Percentiles rank a stretch among this genome's conserved stretches.
phyloP scores from a whole-genome alignment of 2,329 filamentous ascomycete genomes.

The Lachnellula subtilissima region DNA sequence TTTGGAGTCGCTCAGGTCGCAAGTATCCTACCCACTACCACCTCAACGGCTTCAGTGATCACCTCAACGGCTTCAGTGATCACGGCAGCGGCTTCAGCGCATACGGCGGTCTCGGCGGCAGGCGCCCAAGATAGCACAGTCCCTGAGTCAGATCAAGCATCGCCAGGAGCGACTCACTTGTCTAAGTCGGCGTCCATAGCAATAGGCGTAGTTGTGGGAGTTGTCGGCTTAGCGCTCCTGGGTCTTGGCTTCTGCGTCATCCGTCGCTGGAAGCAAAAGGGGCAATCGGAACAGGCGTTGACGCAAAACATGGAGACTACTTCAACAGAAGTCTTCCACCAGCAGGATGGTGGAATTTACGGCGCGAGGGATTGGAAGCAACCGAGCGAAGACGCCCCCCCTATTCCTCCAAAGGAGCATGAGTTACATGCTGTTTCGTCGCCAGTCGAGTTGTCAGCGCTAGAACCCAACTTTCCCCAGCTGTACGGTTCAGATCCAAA shows the following conservation, averaged over 20 bases:
- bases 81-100: not conserved
- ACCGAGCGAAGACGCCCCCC: not conserved
- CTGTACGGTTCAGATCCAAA: too few species aligned
- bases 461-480: too few species aligned
- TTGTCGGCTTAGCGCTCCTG: conserved; percentile 2
- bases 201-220: conserved; percentile 2
- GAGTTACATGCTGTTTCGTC: not conserved
- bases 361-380: not conserved
- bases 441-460: not conserved
- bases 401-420: not conserved
- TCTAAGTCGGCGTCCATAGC: conserved; percentile 8
- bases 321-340: not conserved
- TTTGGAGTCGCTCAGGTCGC: conserved; percentile 13
- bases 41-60: conserved; percentile 1
- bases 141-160: not conserved
- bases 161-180: not conserved
- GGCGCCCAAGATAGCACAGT: conserved; percentile 7
- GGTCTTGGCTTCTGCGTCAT: conserved; percentile 4
- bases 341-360: not conserved
- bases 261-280: conserved; percentile 3
- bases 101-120: conserved; percentile 5
- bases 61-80: not conserved
- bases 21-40: conserved; percentile 4
- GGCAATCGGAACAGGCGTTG: conserved; percentile 14
- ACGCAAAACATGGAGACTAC: not conserved